Evolutionary conservation across 345 rosid species (phyloP).

Genomic region (Odontarrhena argentea): DNA sequence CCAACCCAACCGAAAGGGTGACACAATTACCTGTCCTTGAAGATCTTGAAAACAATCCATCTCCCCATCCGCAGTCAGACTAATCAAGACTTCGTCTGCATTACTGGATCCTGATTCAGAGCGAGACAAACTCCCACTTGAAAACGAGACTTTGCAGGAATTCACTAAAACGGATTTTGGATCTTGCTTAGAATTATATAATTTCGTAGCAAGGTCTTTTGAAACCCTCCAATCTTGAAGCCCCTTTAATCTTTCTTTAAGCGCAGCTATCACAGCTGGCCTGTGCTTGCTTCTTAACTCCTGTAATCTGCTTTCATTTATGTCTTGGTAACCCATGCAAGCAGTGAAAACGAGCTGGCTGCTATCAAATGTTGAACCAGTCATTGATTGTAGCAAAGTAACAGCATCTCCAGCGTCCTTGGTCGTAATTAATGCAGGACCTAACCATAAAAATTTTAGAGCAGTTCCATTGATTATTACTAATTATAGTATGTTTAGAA

Average conservation of each 20-base stretch:
- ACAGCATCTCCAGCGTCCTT: constrained; percentile 99
- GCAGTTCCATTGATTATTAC: constrained; percentile 17
- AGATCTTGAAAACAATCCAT: constrained; percentile 74
- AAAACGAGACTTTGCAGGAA: constrained; percentile 48
- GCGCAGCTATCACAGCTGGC: constrained; percentile 66
- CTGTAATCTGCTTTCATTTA: constrained; percentile 69
- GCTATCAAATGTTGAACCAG: constrained; percentile 98
- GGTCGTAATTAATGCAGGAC: constrained; percentile 91
- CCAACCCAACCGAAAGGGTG: constrained; percentile 24
- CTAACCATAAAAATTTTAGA: constrained; percentile 47
- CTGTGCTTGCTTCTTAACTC: constrained; percentile 87
- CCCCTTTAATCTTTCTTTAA: constrained; percentile 88
- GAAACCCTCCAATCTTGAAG: constrained; percentile 88
- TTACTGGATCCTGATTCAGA: constrained; percentile 73
- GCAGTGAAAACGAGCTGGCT: constrained; percentile 98
- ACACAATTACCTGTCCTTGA: constrained; percentile 75
- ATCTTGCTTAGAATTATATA: constrained; percentile 74
- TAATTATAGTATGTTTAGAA: constrained; percentile 20
- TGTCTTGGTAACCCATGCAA: constrained; percentile 93
- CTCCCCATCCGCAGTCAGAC: constrained; percentile 67
- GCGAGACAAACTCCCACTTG: constrained; percentile 63
- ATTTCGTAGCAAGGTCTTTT: constrained; percentile 71
- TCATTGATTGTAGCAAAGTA: constrained; percentile 90
- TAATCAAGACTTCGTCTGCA: constrained; percentile 67
- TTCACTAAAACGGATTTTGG: constrained; percentile 62